Percentiles rank a stretch among this genome's conserved stretches.
phyloP scores from a whole-genome alignment of 768 basidiomycete genomes.

The Tremella mesenterica region DNA sequence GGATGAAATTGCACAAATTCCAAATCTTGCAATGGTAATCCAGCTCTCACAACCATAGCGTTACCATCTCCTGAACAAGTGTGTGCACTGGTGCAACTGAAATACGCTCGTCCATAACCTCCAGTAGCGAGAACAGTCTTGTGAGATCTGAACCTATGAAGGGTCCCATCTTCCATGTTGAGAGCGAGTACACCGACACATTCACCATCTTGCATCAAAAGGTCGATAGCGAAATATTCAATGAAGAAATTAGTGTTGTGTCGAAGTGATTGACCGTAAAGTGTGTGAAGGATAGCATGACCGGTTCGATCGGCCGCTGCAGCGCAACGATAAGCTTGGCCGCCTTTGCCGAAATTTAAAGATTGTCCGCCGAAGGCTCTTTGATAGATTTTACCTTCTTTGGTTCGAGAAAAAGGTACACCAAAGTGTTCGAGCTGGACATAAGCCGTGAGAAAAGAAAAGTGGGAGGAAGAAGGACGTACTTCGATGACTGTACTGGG shows the following conservation, averaged over 20 bases:
- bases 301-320: slow-evolving; percentile 98
- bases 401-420: slow-evolving; percentile 95
- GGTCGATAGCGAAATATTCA: slow-evolving; percentile 97
- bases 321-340: slow-evolving; percentile 97
- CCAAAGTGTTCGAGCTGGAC: slow-evolving; percentile 91
- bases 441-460: not conserved
- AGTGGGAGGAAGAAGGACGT: not conserved
- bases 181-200: slow-evolving; percentile 98
- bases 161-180: slow-evolving; percentile 99
- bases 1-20: slow-evolving; percentile 99
- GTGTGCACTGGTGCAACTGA: slow-evolving; percentile 93
- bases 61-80: slow-evolving; percentile 99
- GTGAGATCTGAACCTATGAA: slow-evolving; percentile 96
- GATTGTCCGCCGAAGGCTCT: slow-evolving; percentile 99
- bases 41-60: slow-evolving; percentile 95
- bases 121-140: slow-evolving; percentile 98
- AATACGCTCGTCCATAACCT: slow-evolving; percentile 96
- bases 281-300: slow-evolving; percentile 94
- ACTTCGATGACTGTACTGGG: slow-evolving; percentile 89
- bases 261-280: slow-evolving; percentile 96
- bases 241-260: slow-evolving; percentile 99
- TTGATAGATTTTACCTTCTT: slow-evolving; percentile 99
- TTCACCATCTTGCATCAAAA: slow-evolving; percentile 97
- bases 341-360: slow-evolving; percentile 91
- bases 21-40: slow-evolving; percentile 88